These are phyloP conservation scores for Lasiodiplodia sp. DNA, from an alignment of 2,329 filamentous ascomycete species.

Conservation along the genomic window DNA sequence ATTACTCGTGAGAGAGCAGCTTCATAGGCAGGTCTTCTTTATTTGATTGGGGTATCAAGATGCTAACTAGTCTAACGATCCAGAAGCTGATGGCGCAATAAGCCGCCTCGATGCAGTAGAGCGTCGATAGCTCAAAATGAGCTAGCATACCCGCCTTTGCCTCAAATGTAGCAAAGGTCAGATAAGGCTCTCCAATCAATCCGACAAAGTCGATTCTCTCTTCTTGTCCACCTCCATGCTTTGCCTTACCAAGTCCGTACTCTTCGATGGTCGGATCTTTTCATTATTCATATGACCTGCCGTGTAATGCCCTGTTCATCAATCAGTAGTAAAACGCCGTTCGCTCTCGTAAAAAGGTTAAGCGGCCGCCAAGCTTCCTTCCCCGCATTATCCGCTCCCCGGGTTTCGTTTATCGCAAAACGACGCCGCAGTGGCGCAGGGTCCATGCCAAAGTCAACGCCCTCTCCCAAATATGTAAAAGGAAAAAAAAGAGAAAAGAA, in stretches of 20 bases:
- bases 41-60: constrained; percentile 8
- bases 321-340: background rate
- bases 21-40: background rate
- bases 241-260: background rate
- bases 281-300: constrained; percentile 2
- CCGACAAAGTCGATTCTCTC: background rate
- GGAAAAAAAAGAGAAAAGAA: background rate
- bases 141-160: background rate
- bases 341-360: background rate
- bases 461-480: background rate
- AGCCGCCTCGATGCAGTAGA: background rate
- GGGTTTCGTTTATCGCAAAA: background rate
- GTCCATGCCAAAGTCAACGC: background rate
- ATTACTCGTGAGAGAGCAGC: background rate
- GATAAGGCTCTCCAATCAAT: constrained; percentile 1
- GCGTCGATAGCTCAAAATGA: background rate
- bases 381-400: background rate
- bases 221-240: background rate
- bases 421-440: background rate
- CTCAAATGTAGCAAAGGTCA: background rate
- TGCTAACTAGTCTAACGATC: background rate
- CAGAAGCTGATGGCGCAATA: background rate
- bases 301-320: background rate
- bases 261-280: background rate
- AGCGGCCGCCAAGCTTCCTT: background rate